These are phyloP conservation scores for Avena eriantha DNA, from an alignment of 176 grass and related monocot genomes.

Conservation along the genomic window DNA sequence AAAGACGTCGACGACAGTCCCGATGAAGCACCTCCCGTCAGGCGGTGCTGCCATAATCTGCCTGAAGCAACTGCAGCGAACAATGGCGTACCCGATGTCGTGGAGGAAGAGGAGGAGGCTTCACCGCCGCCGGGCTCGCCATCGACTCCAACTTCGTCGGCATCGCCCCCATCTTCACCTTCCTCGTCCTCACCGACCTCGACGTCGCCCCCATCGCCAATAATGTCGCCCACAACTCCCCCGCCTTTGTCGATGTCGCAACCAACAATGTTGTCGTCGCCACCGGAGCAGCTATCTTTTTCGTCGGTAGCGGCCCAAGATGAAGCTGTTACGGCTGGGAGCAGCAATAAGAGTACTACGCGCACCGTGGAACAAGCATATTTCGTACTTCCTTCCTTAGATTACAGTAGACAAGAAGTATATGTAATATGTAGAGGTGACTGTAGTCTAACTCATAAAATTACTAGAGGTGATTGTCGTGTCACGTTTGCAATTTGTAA, in stretches of 20 bases:
- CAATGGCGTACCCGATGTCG: neutral
- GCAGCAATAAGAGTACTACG: neutral
- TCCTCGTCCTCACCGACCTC: neutral
- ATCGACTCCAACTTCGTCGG: neutral
- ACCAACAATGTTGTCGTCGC: no score
- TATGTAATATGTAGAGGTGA: conserved; percentile 6
- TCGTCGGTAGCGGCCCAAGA: neutral
- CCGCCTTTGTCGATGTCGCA: neutral
- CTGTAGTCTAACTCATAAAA: conserved; percentile 2
- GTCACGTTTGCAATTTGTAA: neutral
- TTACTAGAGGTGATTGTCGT: conserved; percentile 25
- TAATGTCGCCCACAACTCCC: neutral
- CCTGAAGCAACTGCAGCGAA: neutral
- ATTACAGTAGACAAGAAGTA: conserved; percentile 18
- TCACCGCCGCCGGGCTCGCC: neutral
- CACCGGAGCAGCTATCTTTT: neutral
- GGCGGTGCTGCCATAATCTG: neutral
- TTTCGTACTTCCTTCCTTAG: conserved; percentile 7
- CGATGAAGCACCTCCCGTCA: neutral
- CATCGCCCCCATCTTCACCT: neutral
- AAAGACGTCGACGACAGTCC: neutral
- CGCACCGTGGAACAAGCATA: neutral
- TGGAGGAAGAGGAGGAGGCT: neutral
- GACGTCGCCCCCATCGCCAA: neutral
- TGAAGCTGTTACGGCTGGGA: neutral